Percentiles rank a stretch among this genome's conserved stretches.
Evolutionary conservation across 1,139 yeast species (phyloP).

Genomic region (Kodamaea plutei): DNA sequence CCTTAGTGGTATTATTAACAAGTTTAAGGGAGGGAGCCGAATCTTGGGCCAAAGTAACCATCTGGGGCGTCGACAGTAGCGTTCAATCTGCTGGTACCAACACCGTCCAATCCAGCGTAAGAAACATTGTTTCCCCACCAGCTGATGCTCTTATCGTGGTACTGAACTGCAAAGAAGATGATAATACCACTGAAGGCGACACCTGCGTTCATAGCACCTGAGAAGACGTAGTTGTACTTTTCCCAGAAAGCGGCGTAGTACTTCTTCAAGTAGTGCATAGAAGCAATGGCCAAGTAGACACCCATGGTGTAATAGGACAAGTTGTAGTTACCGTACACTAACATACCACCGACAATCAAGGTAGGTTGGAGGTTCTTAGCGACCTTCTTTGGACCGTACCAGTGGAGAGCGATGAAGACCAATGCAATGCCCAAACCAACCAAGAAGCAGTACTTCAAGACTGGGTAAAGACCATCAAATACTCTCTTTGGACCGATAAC

Average conservation of each 20-base stretch:
- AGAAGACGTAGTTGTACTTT: conserved; percentile 18
- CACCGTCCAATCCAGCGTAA: conserved; percentile 13
- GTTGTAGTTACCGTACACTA: conserved; percentile 15
- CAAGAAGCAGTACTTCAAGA: conserved; percentile 47
- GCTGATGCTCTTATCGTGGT: conserved; percentile 12
- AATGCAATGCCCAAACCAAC: conserved; percentile 39
- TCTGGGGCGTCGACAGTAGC: conserved; percentile 14
- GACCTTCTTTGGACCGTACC: conserved; percentile 14
- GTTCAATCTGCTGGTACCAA: conserved; percentile 7
- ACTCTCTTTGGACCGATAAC: conserved; percentile 55
- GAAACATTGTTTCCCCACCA: conserved; percentile 20
- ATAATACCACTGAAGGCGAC: conserved; percentile 17
- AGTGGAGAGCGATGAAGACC: conserved; percentile 25
- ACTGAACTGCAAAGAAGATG: conserved; percentile 19
- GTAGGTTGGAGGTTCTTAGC: conserved; percentile 18
- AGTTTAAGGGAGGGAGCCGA: conserved; percentile 12
- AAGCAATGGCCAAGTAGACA: conserved; percentile 12
- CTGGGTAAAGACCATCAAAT: conserved; percentile 46
- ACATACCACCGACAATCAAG: conserved; percentile 16
- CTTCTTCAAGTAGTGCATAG: conserved; percentile 16
- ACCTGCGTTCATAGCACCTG: conserved; percentile 18
- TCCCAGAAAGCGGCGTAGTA: conserved; percentile 16
- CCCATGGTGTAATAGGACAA: conserved; percentile 16
- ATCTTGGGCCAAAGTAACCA: conserved; percentile 18
- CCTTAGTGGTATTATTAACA: too few relatives aligned